These are phyloP conservation scores for Teratosphaeria pseudoeucalypti DNA, from an alignment of 2,329 filamentous ascomycete genomes.

Conservation along the genomic window DNA sequence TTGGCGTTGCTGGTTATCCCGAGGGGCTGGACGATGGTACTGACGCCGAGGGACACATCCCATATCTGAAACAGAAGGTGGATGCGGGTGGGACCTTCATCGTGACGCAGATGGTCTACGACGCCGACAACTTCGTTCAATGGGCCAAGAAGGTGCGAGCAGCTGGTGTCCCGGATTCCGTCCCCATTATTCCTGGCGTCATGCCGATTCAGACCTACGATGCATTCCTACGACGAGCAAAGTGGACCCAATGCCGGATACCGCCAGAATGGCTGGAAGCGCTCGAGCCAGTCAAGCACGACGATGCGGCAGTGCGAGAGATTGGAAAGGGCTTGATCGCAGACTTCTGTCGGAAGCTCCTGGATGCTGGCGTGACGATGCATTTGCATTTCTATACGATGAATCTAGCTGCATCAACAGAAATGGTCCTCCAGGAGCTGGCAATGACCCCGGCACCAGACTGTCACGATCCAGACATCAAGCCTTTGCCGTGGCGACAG, in stretches of 20 bases:
- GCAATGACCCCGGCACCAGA: slow-evolving; percentile 73
- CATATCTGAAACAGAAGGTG: slow-evolving; percentile 94
- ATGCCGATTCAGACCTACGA: slow-evolving; percentile 95
- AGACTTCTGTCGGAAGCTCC: slow-evolving; percentile 77
- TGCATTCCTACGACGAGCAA: slow-evolving; percentile 79
- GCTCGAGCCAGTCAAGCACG: slow-evolving; percentile 90
- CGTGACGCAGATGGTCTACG: slow-evolving; percentile 99
- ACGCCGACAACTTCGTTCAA: slow-evolving; percentile 83
- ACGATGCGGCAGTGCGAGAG: slow-evolving; percentile 84
- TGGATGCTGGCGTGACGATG: slow-evolving; percentile 67
- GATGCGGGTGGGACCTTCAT: slow-evolving; percentile 90
- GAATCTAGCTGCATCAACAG: slow-evolving; percentile 91
- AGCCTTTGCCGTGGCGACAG: slow-evolving; percentile 91
- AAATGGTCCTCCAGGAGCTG: slow-evolving; percentile 87
- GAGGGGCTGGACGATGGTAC: slow-evolving; percentile 92
- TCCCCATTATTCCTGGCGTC: slow-evolving; percentile 77
- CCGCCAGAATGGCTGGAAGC: slow-evolving; percentile 70
- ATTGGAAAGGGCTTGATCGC: slow-evolving; percentile 80
- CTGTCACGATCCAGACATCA: slow-evolving; percentile 32
- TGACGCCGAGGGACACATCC: slow-evolving; percentile 71
- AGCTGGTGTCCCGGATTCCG: slow-evolving; percentile 57
- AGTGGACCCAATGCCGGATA: slow-evolving; percentile 80
- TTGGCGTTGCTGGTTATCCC: slow-evolving; percentile 92
- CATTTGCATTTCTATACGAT: slow-evolving; percentile 98
- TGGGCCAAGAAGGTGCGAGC: slow-evolving; percentile 84